These are phyloP conservation scores for Amoeboaphelidium protococcarum DNA, from an alignment of 371 early-diverging fungal genomes.

Conservation along the genomic window DNA sequence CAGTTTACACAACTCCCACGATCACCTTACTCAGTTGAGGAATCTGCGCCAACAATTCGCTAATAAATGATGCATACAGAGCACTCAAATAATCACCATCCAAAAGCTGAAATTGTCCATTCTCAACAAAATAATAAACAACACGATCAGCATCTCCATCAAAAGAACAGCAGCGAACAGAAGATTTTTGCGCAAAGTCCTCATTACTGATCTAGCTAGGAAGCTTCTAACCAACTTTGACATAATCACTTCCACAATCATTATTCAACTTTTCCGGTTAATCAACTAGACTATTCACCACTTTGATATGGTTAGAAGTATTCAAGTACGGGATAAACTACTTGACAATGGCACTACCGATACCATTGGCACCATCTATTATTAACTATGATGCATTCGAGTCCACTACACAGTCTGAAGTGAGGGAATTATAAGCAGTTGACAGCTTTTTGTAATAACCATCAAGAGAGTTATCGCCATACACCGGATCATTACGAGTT, in stretches of 20 bases:
- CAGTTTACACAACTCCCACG: constrained; percentile 96
- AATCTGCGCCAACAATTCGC: constrained; percentile 37
- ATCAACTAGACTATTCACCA: too few relatives aligned
- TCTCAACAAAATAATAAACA: constrained; percentile 68
- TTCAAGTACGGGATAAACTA: too few relatives aligned
- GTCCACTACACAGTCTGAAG: neutral
- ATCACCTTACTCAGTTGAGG: constrained; percentile 42
- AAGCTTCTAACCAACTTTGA: constrained; percentile 60
- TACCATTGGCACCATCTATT: constrained; percentile 79
- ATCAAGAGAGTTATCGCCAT: constrained; percentile 22
- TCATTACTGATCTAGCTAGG: constrained; percentile 30
- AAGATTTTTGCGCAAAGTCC: constrained; percentile 6
- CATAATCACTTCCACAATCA: constrained; percentile 85
- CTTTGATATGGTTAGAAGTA: too few relatives aligned
- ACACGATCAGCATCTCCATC: constrained; percentile 99
- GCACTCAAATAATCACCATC: constrained; percentile 96
- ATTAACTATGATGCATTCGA: constrained; percentile 14
- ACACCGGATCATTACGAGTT: constrained; percentile 58
- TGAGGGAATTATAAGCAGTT: constrained; percentile 48
- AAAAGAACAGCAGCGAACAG: constrained; percentile 51
- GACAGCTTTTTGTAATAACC: constrained; percentile 66
- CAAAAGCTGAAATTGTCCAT: constrained; percentile 55
- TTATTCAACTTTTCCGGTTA: constrained; percentile 9
- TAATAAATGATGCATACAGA: constrained; percentile 69
- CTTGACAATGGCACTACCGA: constrained; percentile 91